Conservation (phyloP, 2,329 filamentous ascomycete genomes). For the Sporothrix inflata region DNA sequence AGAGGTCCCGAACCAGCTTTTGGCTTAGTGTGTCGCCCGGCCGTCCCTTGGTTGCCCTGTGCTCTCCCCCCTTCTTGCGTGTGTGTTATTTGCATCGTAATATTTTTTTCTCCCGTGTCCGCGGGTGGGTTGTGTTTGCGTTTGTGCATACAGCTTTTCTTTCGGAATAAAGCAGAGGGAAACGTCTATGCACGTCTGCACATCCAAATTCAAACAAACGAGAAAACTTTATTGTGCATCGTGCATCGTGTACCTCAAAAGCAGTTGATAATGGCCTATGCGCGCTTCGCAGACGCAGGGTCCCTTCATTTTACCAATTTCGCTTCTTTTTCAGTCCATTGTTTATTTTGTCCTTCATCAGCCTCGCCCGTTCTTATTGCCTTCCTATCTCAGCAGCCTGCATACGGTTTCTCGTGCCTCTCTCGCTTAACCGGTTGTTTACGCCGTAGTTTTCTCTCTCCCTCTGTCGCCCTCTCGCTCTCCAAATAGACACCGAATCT, state of each 20-base stretch:
- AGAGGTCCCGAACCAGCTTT: slow-evolving; percentile 12
- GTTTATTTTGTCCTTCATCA: not conserved
- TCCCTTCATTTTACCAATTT: not conserved
- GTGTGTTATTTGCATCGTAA: not conserved
- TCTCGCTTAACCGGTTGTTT: not conserved
- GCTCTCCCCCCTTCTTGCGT: not conserved
- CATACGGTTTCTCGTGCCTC: not conserved
- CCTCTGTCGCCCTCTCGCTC: not conserved
- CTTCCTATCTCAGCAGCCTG: slow-evolving; percentile 12
- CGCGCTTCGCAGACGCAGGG: not conserved
- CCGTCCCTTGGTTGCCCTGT: not conserved
- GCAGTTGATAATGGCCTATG: slow-evolving; percentile 3
- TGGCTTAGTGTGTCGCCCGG: not conserved
- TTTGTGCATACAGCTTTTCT: not conserved
- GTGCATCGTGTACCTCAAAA: not conserved
- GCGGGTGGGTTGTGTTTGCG: not conserved
- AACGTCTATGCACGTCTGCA: not conserved
- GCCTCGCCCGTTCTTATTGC: not conserved
- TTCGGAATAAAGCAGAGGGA: not conserved
- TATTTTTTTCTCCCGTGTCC: slow-evolving; percentile 7
- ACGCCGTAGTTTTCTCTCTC: not conserved
- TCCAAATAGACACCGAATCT: not conserved
- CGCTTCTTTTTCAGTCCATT: not conserved
- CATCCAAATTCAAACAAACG: slow-evolving; percentile 2
- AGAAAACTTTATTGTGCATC: not conserved